Percentiles rank a stretch among this genome's conserved stretches.
These are phyloP conservation scores for Dinochytrium kinnereticum DNA, from an alignment of 371 early-diverging fungal species.

Conservation along the genomic window DNA sequence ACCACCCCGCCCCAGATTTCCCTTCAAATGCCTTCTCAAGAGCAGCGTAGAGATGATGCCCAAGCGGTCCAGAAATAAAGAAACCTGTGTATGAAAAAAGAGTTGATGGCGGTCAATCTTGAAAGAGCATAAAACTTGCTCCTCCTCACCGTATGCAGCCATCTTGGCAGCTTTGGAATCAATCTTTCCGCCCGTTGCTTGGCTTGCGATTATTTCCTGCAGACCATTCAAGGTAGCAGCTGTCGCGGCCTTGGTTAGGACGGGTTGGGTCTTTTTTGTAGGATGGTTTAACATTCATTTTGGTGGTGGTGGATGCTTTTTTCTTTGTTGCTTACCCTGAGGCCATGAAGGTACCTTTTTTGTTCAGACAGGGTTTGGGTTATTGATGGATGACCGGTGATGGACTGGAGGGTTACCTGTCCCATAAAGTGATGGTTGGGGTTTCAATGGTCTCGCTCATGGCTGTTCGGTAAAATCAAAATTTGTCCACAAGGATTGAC, in stretches of 20 bases:
- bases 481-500: no score
- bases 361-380: not conserved
- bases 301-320: not conserved
- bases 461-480: no score
- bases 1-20: constrained; percentile 59
- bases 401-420: not conserved
- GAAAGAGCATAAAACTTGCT: not conserved
- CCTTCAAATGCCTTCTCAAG: constrained; percentile 69
- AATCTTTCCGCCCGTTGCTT: constrained; percentile 66
- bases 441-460: not conserved
- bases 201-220: constrained; percentile 79
- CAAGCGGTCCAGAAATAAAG: constrained; percentile 73
- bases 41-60: constrained; percentile 69
- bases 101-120: not conserved
- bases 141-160: constrained; percentile 69
- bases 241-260: constrained; percentile 11
- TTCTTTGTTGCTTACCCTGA: not conserved
- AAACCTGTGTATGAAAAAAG: constrained; percentile 39
- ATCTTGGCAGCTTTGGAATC: constrained; percentile 71
- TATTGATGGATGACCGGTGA: not conserved
- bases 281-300: not conserved
- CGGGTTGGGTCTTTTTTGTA: constrained; percentile 9
- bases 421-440: not conserved
- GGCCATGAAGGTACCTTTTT: constrained; percentile 8
- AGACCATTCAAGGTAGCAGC: constrained; percentile 62